Conservation (phyloP, 163 green algal genomes). For the Coccomyxa subellipsoidea region DNA sequence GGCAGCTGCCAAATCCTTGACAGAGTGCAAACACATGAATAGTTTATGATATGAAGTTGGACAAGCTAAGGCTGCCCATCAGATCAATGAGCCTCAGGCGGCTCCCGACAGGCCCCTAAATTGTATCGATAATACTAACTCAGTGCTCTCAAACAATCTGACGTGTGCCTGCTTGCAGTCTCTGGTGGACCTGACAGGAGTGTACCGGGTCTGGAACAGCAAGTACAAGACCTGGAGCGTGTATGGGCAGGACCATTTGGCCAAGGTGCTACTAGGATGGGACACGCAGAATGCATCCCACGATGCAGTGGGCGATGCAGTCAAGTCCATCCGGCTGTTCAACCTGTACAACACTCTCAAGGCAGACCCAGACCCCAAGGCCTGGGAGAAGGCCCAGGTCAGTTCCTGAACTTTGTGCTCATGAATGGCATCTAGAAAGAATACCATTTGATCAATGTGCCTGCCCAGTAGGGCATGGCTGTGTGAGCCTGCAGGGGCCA, state of each 20-base stretch:
- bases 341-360: slow-evolving; percentile 68
- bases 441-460: not conserved
- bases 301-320: slow-evolving; percentile 69
- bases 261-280: slow-evolving; percentile 71
- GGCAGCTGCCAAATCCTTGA: no score
- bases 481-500: not conserved
- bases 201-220: slow-evolving; percentile 84
- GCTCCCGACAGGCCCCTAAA: no score
- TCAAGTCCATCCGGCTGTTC: slow-evolving; percentile 88
- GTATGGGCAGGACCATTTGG: slow-evolving; percentile 82
- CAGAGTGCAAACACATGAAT: no score
- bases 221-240: slow-evolving; percentile 74
- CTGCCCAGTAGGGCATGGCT: not conserved
- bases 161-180: slow-evolving; percentile 16
- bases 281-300: slow-evolving; percentile 37
- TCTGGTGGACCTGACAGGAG: slow-evolving; percentile 79
- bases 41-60: not conserved
- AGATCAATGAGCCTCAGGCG: no score
- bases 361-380: slow-evolving; percentile 29
- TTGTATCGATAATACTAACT: no score
- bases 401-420: not conserved
- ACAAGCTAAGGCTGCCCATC: no score
- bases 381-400: slow-evolving; percentile 43
- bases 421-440: not conserved
- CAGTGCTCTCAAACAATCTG: slow-evolving; percentile 1